Base-by-base conservation (phyloP, 164 flowering plant species). In the Aristolochia californica region DNA sequence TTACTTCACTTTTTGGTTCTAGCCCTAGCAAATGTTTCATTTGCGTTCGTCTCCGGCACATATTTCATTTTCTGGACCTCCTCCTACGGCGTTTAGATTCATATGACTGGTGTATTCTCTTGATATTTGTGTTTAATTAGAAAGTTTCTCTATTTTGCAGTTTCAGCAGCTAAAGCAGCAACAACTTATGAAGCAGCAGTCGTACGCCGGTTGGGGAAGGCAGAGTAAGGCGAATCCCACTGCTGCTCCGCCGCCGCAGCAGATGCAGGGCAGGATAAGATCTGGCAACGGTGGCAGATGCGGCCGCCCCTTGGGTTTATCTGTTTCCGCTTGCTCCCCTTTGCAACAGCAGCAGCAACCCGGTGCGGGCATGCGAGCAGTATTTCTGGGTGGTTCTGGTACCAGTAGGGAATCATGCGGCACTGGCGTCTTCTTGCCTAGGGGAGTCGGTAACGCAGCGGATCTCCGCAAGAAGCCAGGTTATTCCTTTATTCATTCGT, bases 351-450 rank as follows among this genome's bases (percentile, higher is more conserved):
- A 67, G 30, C 55, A 23, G 17, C 62, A 56, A 15, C 49, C 59
- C 0, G 72, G 77, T 47, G 68, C 85, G 22, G 86, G 79, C 5
- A 77, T 75, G 80, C 60, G 76, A 60, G 85, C 83, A 0, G 73
- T 80, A 23, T 83, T 78, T 50, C 83, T 82, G 14, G 79, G 68
- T 2, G 75, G 77, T 13, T 58, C 82, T 4, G 71, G 73, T 20
- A 56, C 81, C 1, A 60, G 70, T 51, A 67, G 75, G 64, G 64
- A 71, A 48, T 68, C 70, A 1, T 22, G 65, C 45, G 95, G 90
- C 2, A 87, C 88, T 15, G 95, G 90, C 4, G 88, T 87, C 9
- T 87, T 87, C 81, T 63, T 84, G 65, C 90, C 90, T 5, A 68
- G 80, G 40, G 62, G 72, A 48, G 51, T 28, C 2, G 69, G 74